A percentile compares a stretch with the other conserved stretches of the same genome.
Conservation (phyloP, 345 rosid genomes). For the Heritiera littoralis region DNA sequence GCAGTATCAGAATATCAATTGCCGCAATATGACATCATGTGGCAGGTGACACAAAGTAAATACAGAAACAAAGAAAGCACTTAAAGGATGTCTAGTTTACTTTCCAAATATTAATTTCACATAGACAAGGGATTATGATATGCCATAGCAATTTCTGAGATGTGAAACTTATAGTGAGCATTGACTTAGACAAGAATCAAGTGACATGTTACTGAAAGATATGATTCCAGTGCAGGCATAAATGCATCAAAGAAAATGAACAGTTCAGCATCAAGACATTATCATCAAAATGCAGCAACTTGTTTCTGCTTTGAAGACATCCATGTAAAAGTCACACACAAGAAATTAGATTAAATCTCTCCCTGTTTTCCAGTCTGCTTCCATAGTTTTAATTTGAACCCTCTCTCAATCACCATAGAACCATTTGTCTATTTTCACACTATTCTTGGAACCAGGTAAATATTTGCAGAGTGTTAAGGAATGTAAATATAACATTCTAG, state of each 20-base stretch:
- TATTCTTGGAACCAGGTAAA: neutral
- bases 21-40: neutral
- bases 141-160: neutral
- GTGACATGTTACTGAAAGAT: neutral
- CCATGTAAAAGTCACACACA: neutral
- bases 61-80: constrained; percentile 2
- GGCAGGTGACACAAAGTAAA: neutral
- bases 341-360: neutral
- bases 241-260: neutral
- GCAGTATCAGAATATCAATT: neutral
- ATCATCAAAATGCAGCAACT: constrained; percentile 4
- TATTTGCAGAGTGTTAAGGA: neutral
- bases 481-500: neutral
- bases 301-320: neutral
- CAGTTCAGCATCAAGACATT: neutral
- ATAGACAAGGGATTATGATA: neutral
- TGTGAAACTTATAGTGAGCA: neutral
- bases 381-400: neutral
- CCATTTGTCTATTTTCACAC: neutral
- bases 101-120: neutral
- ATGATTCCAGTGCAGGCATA: neutral
- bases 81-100: neutral
- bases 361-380: neutral
- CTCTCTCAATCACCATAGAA: constrained; percentile 14
- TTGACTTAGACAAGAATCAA: neutral